phyloP scores from a whole-genome alignment of 352 stramenopile genomes.

The Phytophthora meadii region DNA sequence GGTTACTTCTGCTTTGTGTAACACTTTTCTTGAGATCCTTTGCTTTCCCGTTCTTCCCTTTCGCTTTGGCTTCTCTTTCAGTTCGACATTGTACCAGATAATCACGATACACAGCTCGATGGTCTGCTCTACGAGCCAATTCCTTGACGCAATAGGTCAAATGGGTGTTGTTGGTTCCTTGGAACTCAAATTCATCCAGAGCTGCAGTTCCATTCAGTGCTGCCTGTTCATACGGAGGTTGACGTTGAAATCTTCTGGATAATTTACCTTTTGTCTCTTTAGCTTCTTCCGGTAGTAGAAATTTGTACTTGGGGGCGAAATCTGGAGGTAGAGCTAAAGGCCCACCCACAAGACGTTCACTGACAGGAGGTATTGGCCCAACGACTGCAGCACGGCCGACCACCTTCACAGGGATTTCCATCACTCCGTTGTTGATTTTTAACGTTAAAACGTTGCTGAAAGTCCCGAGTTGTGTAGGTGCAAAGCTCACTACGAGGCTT shows the following conservation, averaged over 20 bases:
- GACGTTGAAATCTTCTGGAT: slow-evolving; percentile 55
- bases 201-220: slow-evolving; percentile 73
- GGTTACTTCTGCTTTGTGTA: slow-evolving; percentile 40
- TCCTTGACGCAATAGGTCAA: slow-evolving; percentile 90
- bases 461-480: slow-evolving; percentile 84
- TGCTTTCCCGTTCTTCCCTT: slow-evolving; percentile 34
- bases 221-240: slow-evolving; percentile 69
- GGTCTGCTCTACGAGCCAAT: slow-evolving; percentile 67
- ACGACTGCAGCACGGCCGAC: slow-evolving; percentile 67
- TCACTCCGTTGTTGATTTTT: slow-evolving; percentile 53
- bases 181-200: slow-evolving; percentile 84
- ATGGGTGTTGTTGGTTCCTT: slow-evolving; percentile 86
- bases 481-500: slow-evolving; percentile 91
- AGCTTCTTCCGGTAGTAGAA: slow-evolving; percentile 81
- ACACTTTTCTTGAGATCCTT: slow-evolving; percentile 60
- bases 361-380: slow-evolving; percentile 41
- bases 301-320: slow-evolving; percentile 91
- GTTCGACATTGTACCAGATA: slow-evolving; percentile 60
- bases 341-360: slow-evolving; percentile 55
- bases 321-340: slow-evolving; percentile 77
- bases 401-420: slow-evolving; percentile 67
- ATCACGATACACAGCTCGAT: slow-evolving; percentile 72
- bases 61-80: slow-evolving; percentile 43
- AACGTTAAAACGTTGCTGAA: slow-evolving; percentile 64
- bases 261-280: slow-evolving; percentile 66